Conservation (phyloP, 1,284 basidiomycete genomes). For the Irpex lacteus region DNA sequence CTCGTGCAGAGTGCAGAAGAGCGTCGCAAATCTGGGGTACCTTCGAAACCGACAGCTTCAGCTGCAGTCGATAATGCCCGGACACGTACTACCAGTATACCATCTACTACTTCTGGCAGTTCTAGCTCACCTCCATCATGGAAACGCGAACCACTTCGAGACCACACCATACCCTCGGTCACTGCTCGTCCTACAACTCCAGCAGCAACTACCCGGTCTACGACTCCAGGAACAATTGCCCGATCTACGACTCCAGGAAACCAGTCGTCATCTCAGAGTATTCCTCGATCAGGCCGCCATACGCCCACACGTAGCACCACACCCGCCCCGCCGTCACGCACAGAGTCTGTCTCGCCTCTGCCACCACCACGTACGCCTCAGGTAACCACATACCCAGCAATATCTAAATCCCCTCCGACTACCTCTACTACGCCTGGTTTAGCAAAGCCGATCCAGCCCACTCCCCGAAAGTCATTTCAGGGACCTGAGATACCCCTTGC, state of each 20-base stretch:
- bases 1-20: constrained; percentile 37
- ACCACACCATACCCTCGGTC: background rate
- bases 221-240: background rate
- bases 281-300: background rate
- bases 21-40: constrained; percentile 13
- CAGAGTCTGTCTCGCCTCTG: constrained; percentile 16
- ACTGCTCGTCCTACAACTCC: background rate
- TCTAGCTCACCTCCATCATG: constrained; percentile 10
- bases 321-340: constrained; percentile 14
- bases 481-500: constrained; percentile 47
- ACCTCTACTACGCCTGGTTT: constrained; percentile 47
- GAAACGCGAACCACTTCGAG: background rate
- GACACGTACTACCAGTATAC: constrained; percentile 36
- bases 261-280: background rate
- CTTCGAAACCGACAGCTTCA: constrained; percentile 19
- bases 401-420: constrained; percentile 34
- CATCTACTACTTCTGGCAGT: constrained; percentile 17
- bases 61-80: constrained; percentile 20
- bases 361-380: constrained; percentile 22
- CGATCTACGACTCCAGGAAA: background rate
- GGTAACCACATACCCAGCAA: constrained; percentile 30
- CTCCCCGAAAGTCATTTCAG: constrained; percentile 40
- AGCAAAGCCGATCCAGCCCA: constrained; percentile 50
- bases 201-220: background rate
- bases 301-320: constrained; percentile 7